phyloP scores from a whole-genome alignment of 1,139 yeast genomes.

The Candida tunisiensis region DNA sequence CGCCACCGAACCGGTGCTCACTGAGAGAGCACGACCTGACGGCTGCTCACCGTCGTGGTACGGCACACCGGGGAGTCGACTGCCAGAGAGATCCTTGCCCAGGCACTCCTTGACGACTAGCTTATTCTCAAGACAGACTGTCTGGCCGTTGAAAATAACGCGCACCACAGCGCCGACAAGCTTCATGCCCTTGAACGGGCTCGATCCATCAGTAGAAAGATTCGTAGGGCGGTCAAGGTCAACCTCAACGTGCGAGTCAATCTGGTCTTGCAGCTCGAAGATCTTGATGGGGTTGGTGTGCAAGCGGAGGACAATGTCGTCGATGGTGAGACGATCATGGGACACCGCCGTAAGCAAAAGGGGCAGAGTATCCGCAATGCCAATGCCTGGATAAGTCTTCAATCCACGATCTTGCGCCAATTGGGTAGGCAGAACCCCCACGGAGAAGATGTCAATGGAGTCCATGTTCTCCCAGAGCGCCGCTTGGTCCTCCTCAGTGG shows the following conservation, averaged over 20 bases:
- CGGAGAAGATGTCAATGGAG: conserved; percentile 70
- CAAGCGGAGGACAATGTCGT: conserved; percentile 55
- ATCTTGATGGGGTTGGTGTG: conserved; percentile 72
- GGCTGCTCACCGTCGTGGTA: too few relatives aligned
- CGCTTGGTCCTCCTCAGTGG: conserved; percentile 63
- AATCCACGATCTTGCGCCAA: conserved; percentile 51
- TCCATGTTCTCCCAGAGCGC: conserved; percentile 68
- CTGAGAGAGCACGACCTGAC: too few relatives aligned
- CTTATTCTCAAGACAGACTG: conserved; percentile 74
- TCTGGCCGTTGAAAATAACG: conserved; percentile 61
- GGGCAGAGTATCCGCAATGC: conserved; percentile 69
- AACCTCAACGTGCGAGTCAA: conserved; percentile 55
- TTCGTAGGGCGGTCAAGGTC: conserved; percentile 56
- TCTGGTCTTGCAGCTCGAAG: conserved; percentile 73
- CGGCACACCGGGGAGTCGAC: too few relatives aligned
- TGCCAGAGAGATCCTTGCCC: conserved; percentile 29
- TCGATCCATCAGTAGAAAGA: conserved; percentile 28
- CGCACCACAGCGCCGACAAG: conserved; percentile 77
- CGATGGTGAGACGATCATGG: conserved; percentile 53
- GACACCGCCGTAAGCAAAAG: conserved; percentile 67
- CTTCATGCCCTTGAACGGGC: conserved; percentile 30
- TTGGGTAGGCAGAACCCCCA: conserved; percentile 65
- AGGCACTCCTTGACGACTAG: conserved; percentile 37
- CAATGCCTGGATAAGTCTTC: conserved; percentile 51
- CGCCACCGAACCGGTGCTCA: background rate